Evolutionary conservation across 192 early-diverging fungal species (phyloP).

Genomic region (Entomortierella beljakovae): DNA sequence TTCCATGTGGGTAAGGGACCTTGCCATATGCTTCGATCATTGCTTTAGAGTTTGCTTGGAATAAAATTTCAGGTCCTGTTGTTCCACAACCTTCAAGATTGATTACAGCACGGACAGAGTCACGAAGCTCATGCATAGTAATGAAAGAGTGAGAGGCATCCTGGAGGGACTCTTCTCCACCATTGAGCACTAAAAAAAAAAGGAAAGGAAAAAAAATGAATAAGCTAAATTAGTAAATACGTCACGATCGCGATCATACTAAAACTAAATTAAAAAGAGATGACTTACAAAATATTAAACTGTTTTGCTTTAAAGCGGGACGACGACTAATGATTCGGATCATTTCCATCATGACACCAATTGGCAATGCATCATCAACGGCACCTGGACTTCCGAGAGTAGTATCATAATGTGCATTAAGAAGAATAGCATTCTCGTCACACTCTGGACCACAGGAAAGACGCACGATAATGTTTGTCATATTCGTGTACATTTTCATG

Average conservation of each 20-base stretch:
- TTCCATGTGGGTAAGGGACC: conserved; percentile 76
- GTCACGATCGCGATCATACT: background rate
- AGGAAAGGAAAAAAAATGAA: background rate
- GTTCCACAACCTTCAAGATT: conserved; percentile 84
- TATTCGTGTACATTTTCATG: conserved; percentile 73
- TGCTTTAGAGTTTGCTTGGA: conserved; percentile 76
- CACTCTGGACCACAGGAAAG: conserved; percentile 74
- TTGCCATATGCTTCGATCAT: conserved; percentile 76
- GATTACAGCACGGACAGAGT: conserved; percentile 70
- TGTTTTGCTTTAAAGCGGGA: conserved; percentile 54
- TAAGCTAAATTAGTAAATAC: background rate
- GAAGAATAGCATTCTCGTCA: conserved; percentile 68
- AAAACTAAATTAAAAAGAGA: background rate
- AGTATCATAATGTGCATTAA: conserved; percentile 79
- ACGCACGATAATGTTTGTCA: conserved; percentile 76
- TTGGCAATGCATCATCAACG: conserved; percentile 72
- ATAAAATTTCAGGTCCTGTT: conserved; percentile 73
- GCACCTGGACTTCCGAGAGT: conserved; percentile 67
- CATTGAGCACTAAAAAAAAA: conserved; percentile 70
- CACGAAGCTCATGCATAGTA: conserved; percentile 62
- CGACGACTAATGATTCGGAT: conserved; percentile 61
- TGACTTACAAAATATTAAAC: conserved; percentile 60
- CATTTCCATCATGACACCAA: conserved; percentile 77
- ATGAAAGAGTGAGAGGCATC: conserved; percentile 84
- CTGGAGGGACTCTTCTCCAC: conserved; percentile 81